Evolutionary conservation across 805 yeast genomes (phyloP), one percentile per base, ranked within the genome.

Genomic region (Saturnispora mendoncae): DNA sequence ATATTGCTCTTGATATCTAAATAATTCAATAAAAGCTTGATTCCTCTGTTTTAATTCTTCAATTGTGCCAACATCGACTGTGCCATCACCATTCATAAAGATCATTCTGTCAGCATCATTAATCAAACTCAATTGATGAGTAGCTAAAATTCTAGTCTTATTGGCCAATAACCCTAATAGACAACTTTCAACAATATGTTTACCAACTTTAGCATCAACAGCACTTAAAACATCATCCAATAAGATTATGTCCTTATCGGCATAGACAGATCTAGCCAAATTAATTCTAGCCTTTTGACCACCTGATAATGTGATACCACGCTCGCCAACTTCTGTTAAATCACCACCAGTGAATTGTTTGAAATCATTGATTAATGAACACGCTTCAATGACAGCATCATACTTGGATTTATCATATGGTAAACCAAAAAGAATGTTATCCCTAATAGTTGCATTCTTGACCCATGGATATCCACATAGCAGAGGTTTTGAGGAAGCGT

Each of bases 271-370:
- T 55, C 94, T 70, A 4, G 94, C 94, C 46, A 84, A 62, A 53
- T 76, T 75, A 39, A 84, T 72, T 58, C 94, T 71, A 1, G 94
- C 90, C 66, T 84, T 84, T 58, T 84, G 95, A 39, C 95, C 95
- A 46, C 95, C 95, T 3, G 88, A 80, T 28, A 84, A 60, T 2
- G 87, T 83, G 39, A 85, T 78, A 49, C 94, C 95, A 54, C 85
- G 69, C 57, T 84, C 94, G 46, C 94, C 95, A 50, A 84, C 82
- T 57, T 81, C 84, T 1, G 94, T 83, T 39, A 56, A 52, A 54
- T 85, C 94, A 28, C 90, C 90, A 29, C 78, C 85, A 8, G 83
- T 81, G 26, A 85, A 61, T 34, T 74, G 68, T 4, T 72, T 71
- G 47, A 84, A 66, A 58, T 84, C 95, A 35, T 70, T 72, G 25